Conservation (phyloP, 2,329 filamentous ascomycete genomes). For the Ceratocystis harringtonii region DNA sequence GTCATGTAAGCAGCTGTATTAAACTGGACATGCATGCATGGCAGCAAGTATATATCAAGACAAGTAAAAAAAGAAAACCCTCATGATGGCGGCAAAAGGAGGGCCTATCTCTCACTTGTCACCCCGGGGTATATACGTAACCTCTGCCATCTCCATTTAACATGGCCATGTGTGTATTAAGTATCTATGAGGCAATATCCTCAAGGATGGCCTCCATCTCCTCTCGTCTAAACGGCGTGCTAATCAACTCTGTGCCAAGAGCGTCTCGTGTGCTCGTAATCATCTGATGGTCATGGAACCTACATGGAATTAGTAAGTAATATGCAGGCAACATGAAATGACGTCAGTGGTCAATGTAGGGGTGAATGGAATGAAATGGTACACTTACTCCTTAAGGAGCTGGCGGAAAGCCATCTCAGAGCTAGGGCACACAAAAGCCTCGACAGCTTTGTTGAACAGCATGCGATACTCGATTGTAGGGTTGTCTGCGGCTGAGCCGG, state of each 20-base stretch:
- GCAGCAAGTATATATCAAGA: conserved; percentile 9
- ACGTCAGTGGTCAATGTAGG: conserved; percentile 17
- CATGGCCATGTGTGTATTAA: not conserved
- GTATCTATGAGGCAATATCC: conserved; percentile 32
- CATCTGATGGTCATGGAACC: conserved; percentile 96
- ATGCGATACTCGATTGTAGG: conserved; percentile 77
- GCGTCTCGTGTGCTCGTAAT: conserved; percentile 77
- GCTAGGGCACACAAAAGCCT: conserved; percentile 82
- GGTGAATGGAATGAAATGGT: not conserved
- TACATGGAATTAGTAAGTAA: conserved; percentile 22
- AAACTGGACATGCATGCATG: not conserved
- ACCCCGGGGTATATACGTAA: no score
- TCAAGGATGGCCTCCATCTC: conserved; percentile 83
- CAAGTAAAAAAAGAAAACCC: not conserved
- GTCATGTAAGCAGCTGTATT: not conserved
- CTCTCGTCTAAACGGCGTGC: conserved; percentile 71
- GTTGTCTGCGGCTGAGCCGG: conserved; percentile 22
- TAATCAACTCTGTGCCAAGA: conserved; percentile 69
- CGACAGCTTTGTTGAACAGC: conserved; percentile 86
- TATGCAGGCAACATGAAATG: conserved; percentile 24
- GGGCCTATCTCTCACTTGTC: no score
- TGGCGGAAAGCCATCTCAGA: conserved; percentile 94
- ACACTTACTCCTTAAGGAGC: conserved; percentile 67
- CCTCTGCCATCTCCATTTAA: conserved; percentile 6
- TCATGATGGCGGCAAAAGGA: no score